These are phyloP conservation scores for Penicillium polonicum DNA, from an alignment of 2,329 filamentous ascomycete genomes.

Conservation along the genomic window DNA sequence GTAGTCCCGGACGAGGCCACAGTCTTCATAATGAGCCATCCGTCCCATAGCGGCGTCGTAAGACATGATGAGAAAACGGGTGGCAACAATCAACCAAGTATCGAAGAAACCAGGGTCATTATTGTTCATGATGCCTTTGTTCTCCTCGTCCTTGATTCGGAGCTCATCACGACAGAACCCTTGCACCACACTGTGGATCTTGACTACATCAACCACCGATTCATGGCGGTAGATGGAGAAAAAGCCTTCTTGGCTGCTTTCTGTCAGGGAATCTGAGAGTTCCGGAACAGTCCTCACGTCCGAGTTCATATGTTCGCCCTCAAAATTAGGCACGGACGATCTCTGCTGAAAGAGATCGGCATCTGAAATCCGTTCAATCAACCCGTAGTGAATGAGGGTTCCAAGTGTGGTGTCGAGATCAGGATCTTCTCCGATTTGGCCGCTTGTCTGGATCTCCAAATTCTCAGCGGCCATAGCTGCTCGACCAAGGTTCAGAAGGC, in stretches of 20 bases:
- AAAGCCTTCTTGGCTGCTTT: slow-evolving; percentile 37
- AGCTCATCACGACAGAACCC: slow-evolving; percentile 49
- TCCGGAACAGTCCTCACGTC: slow-evolving; percentile 29
- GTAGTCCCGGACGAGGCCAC: slow-evolving; percentile 47
- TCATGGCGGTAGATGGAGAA: slow-evolving; percentile 32
- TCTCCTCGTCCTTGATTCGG: slow-evolving; percentile 37
- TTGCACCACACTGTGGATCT: slow-evolving; percentile 50
- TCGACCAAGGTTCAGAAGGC: slow-evolving; percentile 60
- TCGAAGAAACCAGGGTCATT: slow-evolving; percentile 39
- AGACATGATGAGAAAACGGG: slow-evolving; percentile 43
- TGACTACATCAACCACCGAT: slow-evolving; percentile 45
- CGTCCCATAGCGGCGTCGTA: slow-evolving; percentile 43
- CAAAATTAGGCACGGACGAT: slow-evolving; percentile 7
- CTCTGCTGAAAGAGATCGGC: slow-evolving; percentile 28
- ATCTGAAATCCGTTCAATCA: slow-evolving; percentile 44
- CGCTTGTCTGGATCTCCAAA: slow-evolving; percentile 41
- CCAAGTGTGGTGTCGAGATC: slow-evolving; percentile 49
- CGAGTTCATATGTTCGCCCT: slow-evolving; percentile 21
- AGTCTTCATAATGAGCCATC: slow-evolving; percentile 39
- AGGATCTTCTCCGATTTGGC: slow-evolving; percentile 33
- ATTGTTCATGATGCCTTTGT: slow-evolving; percentile 13
- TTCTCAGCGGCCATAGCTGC: slow-evolving; percentile 34
- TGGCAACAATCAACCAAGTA: slow-evolving; percentile 46
- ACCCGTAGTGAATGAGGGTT: slow-evolving; percentile 47
- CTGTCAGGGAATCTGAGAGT: slow-evolving; percentile 35